phyloP scores from a whole-genome alignment of 23 red algal genomes.

The Gracilaria gracilis region DNA sequence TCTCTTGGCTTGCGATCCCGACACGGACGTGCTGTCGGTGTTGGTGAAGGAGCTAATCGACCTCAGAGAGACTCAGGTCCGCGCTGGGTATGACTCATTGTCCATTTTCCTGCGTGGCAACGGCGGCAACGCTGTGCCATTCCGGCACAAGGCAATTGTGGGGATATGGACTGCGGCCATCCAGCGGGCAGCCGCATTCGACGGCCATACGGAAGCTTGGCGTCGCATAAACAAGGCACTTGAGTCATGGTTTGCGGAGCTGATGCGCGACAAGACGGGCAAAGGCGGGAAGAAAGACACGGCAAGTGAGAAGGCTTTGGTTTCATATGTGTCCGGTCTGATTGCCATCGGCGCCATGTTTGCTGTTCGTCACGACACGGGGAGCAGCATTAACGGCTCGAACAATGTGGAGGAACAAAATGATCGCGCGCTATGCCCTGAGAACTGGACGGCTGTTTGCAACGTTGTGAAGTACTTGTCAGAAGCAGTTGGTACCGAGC shows the following conservation, averaged over 20 bases:
- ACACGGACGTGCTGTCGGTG: neutral
- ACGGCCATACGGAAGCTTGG: neutral
- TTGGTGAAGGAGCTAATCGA: constrained; percentile 32
- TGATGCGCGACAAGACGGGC: neutral
- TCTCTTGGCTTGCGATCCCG: constrained; percentile 7
- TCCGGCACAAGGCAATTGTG: constrained; percentile 58
- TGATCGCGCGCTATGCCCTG: neutral
- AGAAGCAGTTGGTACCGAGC: neutral
- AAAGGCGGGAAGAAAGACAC: neutral
- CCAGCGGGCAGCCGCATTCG: neutral
- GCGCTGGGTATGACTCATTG: constrained; percentile 40
- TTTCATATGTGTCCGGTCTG: neutral
- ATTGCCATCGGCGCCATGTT: neutral
- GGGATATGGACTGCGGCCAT: constrained; percentile 33
- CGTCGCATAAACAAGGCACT: neutral
- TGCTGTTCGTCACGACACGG: neutral
- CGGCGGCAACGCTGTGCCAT: neutral
- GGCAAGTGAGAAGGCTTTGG: neutral
- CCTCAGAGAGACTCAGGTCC: constrained; percentile 8
- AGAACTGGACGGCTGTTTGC: constrained; percentile 49
- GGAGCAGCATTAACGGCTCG: neutral
- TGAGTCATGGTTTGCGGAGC: constrained; percentile 1
- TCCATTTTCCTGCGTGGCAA: constrained; percentile 1
- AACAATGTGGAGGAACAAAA: neutral
- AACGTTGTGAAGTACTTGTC: neutral